Conservation (phyloP, 352 stramenopile genomes). For the Phytopythium chamaehyphon region DNA sequence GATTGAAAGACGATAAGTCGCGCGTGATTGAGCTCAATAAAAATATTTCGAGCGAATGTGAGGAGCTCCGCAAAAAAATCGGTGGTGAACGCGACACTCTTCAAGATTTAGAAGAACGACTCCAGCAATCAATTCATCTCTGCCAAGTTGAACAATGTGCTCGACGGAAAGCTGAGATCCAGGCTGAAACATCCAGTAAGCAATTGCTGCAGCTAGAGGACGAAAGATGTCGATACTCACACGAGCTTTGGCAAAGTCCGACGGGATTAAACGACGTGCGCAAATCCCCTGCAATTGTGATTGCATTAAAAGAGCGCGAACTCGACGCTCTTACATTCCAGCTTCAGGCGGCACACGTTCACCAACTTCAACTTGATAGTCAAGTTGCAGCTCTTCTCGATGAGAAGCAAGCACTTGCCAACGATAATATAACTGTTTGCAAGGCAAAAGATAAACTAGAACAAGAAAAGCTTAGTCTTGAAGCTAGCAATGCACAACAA, state of each 20-base stretch:
- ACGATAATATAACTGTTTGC: slow-evolving; percentile 15
- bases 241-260: slow-evolving; percentile 33
- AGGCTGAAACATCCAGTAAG: slow-evolving; percentile 20
- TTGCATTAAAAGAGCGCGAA: slow-evolving; percentile 57
- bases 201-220: slow-evolving; percentile 54
- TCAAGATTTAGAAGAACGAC: slow-evolving; percentile 51
- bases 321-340: slow-evolving; percentile 16
- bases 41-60: slow-evolving; percentile 17
- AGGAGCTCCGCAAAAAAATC: slow-evolving; percentile 25
- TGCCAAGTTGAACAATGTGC: slow-evolving; percentile 50
- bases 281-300: slow-evolving; percentile 28
- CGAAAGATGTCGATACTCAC: slow-evolving; percentile 40
- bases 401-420: slow-evolving; percentile 1
- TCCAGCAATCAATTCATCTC: slow-evolving; percentile 44
- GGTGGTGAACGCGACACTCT: slow-evolving; percentile 46
- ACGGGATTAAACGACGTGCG: slow-evolving; percentile 21
- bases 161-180: slow-evolving; percentile 30
- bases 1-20: slow-evolving; percentile 43
- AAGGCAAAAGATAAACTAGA: not conserved
- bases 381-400: slow-evolving; percentile 8
- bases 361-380: slow-evolving; percentile 7
- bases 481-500: slow-evolving; percentile 6
- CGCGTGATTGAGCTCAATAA: slow-evolving; percentile 24
- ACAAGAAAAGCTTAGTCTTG: slow-evolving; percentile 4
- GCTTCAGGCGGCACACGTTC: slow-evolving; percentile 7